Evolutionary conservation across 1,284 basidiomycete genomes (phyloP).

Genomic region (Trichosporon faecale): DNA sequence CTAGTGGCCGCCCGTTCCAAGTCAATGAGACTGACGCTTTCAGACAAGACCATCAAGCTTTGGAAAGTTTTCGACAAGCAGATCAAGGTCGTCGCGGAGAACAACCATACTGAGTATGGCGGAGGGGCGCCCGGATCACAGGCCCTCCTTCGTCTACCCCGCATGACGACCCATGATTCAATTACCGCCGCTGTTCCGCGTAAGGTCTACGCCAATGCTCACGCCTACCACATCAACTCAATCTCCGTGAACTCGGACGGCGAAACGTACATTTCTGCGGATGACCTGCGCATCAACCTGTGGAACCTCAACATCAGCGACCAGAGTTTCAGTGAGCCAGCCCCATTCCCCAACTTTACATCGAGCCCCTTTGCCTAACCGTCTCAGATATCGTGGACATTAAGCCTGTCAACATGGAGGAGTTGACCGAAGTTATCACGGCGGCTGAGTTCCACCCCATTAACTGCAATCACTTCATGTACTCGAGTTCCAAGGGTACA

Average conservation of each 20-base stretch:
- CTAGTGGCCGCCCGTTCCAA: neutral
- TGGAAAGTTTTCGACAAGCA: constrained; percentile 99
- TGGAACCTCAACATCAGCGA: constrained; percentile 99
- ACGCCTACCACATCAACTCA: constrained; percentile 99
- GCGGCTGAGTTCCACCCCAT: constrained; percentile 97
- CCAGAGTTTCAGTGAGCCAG: constrained; percentile 91
- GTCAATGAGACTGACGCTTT: neutral
- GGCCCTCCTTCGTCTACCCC: constrained; percentile 70
- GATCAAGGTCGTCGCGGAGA: constrained; percentile 92
- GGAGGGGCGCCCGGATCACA: constrained; percentile 58
- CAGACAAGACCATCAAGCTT: constrained; percentile 99
- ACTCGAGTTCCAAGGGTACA: constrained; percentile 98
- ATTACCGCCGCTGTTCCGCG: constrained; percentile 98
- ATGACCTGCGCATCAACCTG: constrained; percentile 93
- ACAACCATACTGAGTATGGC: constrained; percentile 78
- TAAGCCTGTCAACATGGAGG: constrained; percentile 99
- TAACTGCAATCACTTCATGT: constrained; percentile 99
- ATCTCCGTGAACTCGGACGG: constrained; percentile 99
- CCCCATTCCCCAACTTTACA: too few relatives aligned
- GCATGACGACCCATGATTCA: constrained; percentile 90
- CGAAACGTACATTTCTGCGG: constrained; percentile 98
- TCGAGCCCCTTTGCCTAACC: constrained; percentile 7
- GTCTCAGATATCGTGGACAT: constrained; percentile 95
- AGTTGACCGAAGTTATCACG: constrained; percentile 98
- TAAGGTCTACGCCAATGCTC: constrained; percentile 98